Evolutionary conservation across 352 stramenopile genomes (phyloP).

Genomic region (Aphanomyces stellatus): DNA sequence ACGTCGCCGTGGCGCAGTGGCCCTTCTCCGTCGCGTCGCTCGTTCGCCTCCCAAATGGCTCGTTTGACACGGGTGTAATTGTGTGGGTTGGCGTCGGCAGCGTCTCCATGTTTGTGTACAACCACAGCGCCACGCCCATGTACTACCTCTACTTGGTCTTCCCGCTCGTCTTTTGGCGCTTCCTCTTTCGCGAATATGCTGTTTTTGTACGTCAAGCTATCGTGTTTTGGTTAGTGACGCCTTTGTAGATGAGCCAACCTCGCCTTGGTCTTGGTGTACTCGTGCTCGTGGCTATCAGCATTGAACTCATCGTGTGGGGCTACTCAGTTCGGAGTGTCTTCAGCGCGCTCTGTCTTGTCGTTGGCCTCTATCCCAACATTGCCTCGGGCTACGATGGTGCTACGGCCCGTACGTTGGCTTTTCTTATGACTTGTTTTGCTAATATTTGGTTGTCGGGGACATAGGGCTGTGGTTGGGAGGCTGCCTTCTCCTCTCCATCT

Average conservation of each 20-base stretch:
- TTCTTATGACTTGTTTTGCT: too few relatives aligned
- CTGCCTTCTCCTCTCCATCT: constrained; percentile 54
- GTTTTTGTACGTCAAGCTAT: constrained; percentile 20
- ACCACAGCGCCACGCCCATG: constrained; percentile 36
- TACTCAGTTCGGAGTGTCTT: constrained; percentile 33
- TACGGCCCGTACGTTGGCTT: constrained; percentile 21
- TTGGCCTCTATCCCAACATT: constrained; percentile 35
- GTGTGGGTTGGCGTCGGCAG: neutral
- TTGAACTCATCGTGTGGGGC: constrained; percentile 16
- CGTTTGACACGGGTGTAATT: neutral
- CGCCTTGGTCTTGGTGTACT: neutral
- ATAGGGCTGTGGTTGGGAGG: constrained; percentile 29
- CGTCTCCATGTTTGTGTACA: constrained; percentile 2
- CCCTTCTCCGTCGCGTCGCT: constrained; percentile 12
- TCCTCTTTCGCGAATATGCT: constrained; percentile 35
- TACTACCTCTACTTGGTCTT: constrained; percentile 77
- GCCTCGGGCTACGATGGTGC: neutral
- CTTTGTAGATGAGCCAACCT: neutral
- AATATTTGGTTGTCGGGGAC: too few relatives aligned
- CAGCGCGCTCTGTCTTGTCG: constrained; percentile 45
- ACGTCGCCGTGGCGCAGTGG: constrained; percentile 26
- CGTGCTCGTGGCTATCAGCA: neutral
- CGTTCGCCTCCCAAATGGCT: neutral
- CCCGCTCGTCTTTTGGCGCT: constrained; percentile 54
- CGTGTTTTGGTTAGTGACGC: neutral